Evolutionary conservation across 2,329 filamentous ascomycete species (phyloP).

Genomic region (Teratosphaeria epicoccoides): DNA sequence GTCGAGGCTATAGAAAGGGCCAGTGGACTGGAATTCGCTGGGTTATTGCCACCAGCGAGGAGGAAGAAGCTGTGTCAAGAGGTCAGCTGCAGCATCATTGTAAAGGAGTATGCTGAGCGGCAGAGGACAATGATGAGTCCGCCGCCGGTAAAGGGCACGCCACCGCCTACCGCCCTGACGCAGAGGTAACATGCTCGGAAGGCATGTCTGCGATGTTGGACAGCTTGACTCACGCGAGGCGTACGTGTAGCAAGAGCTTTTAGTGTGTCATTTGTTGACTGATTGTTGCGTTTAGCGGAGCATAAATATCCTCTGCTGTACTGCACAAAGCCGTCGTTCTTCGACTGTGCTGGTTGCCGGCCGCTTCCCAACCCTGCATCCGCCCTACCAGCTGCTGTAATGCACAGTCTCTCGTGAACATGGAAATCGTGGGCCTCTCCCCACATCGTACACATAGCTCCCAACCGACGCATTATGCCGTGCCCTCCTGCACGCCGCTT

Average conservation of each 20-base stretch:
- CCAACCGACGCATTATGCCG: no score
- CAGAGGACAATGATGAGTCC: constrained; percentile 37
- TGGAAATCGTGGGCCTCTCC: no score
- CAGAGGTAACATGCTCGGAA: constrained; percentile 3
- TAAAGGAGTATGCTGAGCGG: constrained; percentile 63
- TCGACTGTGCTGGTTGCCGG: background rate
- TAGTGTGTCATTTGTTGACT: background rate
- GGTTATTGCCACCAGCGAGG: constrained; percentile 61
- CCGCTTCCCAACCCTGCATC: no score
- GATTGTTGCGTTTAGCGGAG: background rate
- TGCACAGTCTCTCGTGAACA: background rate
- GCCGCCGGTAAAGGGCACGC: constrained; percentile 16
- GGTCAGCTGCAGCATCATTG: constrained; percentile 68
- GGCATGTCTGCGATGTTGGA: background rate
- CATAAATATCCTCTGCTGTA: background rate
- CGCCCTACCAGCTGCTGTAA: background rate
- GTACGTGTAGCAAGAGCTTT: background rate
- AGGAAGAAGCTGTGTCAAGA: constrained; percentile 77
- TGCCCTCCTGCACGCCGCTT: no score
- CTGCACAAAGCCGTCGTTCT: background rate
- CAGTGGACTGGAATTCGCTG: constrained; percentile 81
- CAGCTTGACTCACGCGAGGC: background rate
- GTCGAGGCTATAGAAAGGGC: constrained; percentile 86
- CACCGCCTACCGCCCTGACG: constrained; percentile 10
- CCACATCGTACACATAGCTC: no score